A percentile compares a stretch with the other conserved stretches of the same genome.
Evolutionary conservation across 257 asterid species (phyloP).

Genomic region (Solanum bulbocastanum): DNA sequence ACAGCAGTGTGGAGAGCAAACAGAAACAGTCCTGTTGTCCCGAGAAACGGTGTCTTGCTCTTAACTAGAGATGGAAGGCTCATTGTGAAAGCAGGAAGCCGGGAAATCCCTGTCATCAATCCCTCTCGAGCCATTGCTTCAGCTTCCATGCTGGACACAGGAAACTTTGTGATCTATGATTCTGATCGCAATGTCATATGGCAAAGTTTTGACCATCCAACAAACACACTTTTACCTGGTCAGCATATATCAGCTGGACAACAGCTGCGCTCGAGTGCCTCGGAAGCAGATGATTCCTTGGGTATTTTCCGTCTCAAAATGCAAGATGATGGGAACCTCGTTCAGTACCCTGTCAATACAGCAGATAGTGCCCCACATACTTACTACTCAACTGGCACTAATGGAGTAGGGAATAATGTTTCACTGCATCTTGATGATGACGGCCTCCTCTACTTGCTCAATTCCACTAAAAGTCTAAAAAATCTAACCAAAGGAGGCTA

Average conservation of each 20-base stretch:
- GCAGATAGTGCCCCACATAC: neutral
- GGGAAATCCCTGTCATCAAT: neutral
- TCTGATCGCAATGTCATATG: constrained; percentile 11
- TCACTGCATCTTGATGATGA: too few species aligned
- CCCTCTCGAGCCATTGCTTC: neutral
- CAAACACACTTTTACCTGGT: constrained; percentile 32
- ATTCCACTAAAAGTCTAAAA: too few species aligned
- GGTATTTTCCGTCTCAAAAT: constrained; percentile 29
- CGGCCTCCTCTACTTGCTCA: too few species aligned
- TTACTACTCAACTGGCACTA: constrained; percentile 10
- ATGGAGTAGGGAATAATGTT: neutral
- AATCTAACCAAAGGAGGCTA: too few species aligned
- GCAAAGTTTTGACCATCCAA: constrained; percentile 50
- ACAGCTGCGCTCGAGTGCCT: constrained; percentile 30
- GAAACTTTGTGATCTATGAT: constrained; percentile 39
- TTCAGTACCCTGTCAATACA: constrained; percentile 21
- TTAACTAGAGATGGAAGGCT: constrained; percentile 25
- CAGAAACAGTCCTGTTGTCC: constrained; percentile 2
- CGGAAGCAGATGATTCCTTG: constrained; percentile 6
- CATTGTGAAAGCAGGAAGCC: constrained; percentile 6
- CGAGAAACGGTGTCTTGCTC: constrained; percentile 2
- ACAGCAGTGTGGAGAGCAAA: constrained; percentile 27
- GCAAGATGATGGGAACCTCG: constrained; percentile 46
- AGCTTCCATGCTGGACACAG: constrained; percentile 40
- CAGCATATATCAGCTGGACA: constrained; percentile 11